These are phyloP conservation scores for Piloderma croceum DNA, from an alignment of 768 basidiomycete species.

Conservation along the genomic window DNA sequence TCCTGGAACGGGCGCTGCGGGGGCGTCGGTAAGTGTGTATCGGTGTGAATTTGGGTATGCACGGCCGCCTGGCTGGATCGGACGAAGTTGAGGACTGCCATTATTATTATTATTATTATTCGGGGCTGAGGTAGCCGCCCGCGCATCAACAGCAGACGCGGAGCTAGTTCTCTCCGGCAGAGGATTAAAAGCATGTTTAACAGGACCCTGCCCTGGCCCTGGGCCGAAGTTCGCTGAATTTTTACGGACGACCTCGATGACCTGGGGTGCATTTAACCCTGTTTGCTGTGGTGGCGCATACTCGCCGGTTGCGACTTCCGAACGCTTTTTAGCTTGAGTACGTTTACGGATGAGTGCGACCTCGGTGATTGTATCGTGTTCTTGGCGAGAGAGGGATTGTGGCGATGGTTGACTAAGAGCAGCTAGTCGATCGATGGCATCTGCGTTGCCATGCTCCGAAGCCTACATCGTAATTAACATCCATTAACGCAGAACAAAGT, in stretches of 20 bases:
- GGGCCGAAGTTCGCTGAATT: conserved; percentile 38
- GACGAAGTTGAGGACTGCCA: conserved; percentile 2
- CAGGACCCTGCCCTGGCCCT: conserved; percentile 4
- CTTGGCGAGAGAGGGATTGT: conserved; percentile 62
- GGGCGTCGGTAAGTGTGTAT: conserved; percentile 41
- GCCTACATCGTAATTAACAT: conserved; percentile 42
- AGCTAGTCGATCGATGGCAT: conserved; percentile 67
- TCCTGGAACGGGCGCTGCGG: conserved; percentile 3
- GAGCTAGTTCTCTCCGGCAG: too few relatives aligned
- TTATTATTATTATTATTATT: not conserved
- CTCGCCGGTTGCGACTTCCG: conserved; percentile 28
- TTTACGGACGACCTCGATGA: conserved; percentile 52
- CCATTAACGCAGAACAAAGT: not conserved
- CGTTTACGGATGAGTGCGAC: conserved; percentile 76
- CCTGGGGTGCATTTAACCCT: conserved; percentile 29
- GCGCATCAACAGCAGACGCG: too few relatives aligned
- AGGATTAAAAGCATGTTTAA: too few relatives aligned
- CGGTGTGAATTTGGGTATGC: conserved; percentile 36
- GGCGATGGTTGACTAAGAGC: conserved; percentile 63
- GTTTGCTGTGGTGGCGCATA: conserved; percentile 8
- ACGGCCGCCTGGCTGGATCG: conserved; percentile 11
- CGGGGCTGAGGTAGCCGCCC: too few relatives aligned
- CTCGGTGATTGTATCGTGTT: conserved; percentile 79
- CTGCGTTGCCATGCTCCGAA: conserved; percentile 68
- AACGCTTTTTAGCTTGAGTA: conserved; percentile 63